Conservation (phyloP, 129 eudicot genomes). For the Pulicaria dysenterica region DNA sequence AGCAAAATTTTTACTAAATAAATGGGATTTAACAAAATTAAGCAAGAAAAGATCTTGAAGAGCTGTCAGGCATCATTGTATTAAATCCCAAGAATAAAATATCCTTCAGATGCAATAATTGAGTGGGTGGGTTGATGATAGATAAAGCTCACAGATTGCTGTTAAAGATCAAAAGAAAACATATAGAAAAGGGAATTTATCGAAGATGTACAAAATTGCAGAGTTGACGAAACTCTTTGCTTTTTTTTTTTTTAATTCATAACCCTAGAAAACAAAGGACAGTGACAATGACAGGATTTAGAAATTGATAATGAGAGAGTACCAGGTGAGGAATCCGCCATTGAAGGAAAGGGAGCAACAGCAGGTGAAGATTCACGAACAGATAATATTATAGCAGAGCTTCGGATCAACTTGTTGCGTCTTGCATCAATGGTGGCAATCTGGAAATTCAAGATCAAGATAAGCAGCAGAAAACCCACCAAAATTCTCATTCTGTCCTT, state of each 20-base stretch:
- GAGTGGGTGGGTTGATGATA: too few relatives aligned
- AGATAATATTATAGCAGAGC: conserved; percentile 14
- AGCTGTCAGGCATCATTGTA: too few relatives aligned
- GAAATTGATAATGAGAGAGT: conserved; percentile 8
- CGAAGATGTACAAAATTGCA: too few relatives aligned
- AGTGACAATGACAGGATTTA: neutral
- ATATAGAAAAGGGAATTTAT: too few relatives aligned
- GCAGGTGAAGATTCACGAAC: conserved; percentile 45
- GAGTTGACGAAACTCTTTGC: too few relatives aligned
- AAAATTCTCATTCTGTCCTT: conserved; percentile 33
- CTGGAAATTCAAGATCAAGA: conserved; percentile 33
- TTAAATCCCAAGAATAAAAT: too few relatives aligned
- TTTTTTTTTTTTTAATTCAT: too few relatives aligned
- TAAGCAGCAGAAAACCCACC: conserved; percentile 19
- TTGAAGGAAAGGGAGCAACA: conserved; percentile 32
- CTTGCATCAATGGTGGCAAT: conserved; percentile 43
- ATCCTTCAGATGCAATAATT: too few relatives aligned
- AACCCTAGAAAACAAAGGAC: conserved; percentile 23
- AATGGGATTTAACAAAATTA: neutral
- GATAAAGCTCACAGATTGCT: too few relatives aligned
- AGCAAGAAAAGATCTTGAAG: neutral
- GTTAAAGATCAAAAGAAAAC: too few relatives aligned
- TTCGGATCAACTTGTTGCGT: conserved; percentile 23
- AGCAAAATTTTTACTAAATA: conserved; percentile 19
- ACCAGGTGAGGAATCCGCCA: conserved; percentile 59